Percentiles rank a stretch among this genome's conserved stretches.
Conservation (phyloP, 345 rosid species). For the Heritiera littoralis region DNA sequence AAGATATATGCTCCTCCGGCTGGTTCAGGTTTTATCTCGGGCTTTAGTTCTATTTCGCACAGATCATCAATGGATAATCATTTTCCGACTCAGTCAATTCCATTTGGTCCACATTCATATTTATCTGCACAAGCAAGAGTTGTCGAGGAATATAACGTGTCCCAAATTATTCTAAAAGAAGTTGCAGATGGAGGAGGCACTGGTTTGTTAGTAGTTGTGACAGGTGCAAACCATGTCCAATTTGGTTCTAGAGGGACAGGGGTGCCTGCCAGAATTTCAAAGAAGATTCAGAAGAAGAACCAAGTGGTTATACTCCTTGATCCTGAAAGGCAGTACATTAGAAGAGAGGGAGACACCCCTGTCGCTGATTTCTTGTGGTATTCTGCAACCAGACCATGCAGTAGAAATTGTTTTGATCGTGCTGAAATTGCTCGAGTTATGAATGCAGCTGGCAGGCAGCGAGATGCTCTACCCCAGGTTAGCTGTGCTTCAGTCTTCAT, state of each 20-base stretch:
- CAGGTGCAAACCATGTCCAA: slow-evolving; percentile 77
- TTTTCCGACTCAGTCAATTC: slow-evolving; percentile 51
- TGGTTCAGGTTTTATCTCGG: slow-evolving; percentile 88
- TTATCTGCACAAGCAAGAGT: slow-evolving; percentile 85
- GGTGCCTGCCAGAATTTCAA: slow-evolving; percentile 80
- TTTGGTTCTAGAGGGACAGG: slow-evolving; percentile 90
- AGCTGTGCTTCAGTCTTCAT: slow-evolving; percentile 17
- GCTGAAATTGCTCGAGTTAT: slow-evolving; percentile 94
- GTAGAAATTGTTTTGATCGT: slow-evolving; percentile 87
- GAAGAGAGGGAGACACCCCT: slow-evolving; percentile 89
- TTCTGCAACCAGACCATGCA: slow-evolving; percentile 94
- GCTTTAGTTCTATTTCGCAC: slow-evolving; percentile 70
- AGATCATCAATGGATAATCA: slow-evolving; percentile 53
- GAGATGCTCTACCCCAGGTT: slow-evolving; percentile 90
- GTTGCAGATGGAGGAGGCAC: slow-evolving; percentile 58
- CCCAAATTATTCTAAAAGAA: slow-evolving; percentile 64
- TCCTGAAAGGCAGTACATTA: slow-evolving; percentile 81
- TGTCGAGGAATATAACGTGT: slow-evolving; percentile 86
- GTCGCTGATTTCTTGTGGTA: slow-evolving; percentile 92
- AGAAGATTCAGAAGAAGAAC: slow-evolving; percentile 77
- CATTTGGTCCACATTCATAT: slow-evolving; percentile 87
- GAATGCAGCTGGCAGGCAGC: slow-evolving; percentile 92
- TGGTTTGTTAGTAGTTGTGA: slow-evolving; percentile 73
- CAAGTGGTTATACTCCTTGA: slow-evolving; percentile 83
- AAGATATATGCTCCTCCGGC: slow-evolving; percentile 79